Percentiles rank a stretch among this genome's conserved stretches.
Evolutionary conservation across 1,139 yeast species (phyloP).

Genomic region (Taiozyma sp.): DNA sequence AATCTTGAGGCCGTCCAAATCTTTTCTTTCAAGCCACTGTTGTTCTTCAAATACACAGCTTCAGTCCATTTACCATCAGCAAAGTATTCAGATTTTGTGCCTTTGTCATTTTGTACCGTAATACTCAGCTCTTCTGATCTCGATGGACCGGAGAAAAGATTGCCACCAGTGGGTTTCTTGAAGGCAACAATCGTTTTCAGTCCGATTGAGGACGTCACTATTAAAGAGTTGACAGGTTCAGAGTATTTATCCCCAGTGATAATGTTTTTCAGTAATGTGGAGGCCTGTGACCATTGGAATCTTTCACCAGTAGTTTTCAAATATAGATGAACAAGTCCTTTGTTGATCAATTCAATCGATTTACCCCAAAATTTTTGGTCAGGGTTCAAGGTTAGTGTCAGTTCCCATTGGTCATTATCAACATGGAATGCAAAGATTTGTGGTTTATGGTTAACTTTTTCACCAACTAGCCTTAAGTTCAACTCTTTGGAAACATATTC

Average conservation of each 20-base stretch:
- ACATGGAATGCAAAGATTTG: slow-evolving; percentile 76
- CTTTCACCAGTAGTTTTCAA: slow-evolving; percentile 62
- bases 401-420: slow-evolving; percentile 73
- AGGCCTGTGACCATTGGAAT: slow-evolving; percentile 79
- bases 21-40: slow-evolving; percentile 19
- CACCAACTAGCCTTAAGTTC: slow-evolving; percentile 66
- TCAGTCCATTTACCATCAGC: slow-evolving; percentile 80
- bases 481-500: slow-evolving; percentile 78
- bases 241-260: slow-evolving; percentile 93
- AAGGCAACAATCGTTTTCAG: slow-evolving; percentile 67
- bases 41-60: slow-evolving; percentile 40
- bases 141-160: slow-evolving; percentile 78
- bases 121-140: slow-evolving; percentile 77
- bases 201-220: slow-evolving; percentile 65
- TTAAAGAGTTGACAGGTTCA: slow-evolving; percentile 77
- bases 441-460: slow-evolving; percentile 81
- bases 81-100: slow-evolving; percentile 12
- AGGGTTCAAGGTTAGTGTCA: slow-evolving; percentile 72
- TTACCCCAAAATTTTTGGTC: slow-evolving; percentile 95
- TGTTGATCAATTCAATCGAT: slow-evolving; percentile 75
- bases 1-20: slow-evolving; percentile 70
- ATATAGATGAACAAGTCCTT: slow-evolving; percentile 58
- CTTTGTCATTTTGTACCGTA: slow-evolving; percentile 40
- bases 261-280: slow-evolving; percentile 75
- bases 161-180: slow-evolving; percentile 50